phyloP scores from a whole-genome alignment of 1,284 basidiomycete genomes.

The Ustilago trichophora region DNA sequence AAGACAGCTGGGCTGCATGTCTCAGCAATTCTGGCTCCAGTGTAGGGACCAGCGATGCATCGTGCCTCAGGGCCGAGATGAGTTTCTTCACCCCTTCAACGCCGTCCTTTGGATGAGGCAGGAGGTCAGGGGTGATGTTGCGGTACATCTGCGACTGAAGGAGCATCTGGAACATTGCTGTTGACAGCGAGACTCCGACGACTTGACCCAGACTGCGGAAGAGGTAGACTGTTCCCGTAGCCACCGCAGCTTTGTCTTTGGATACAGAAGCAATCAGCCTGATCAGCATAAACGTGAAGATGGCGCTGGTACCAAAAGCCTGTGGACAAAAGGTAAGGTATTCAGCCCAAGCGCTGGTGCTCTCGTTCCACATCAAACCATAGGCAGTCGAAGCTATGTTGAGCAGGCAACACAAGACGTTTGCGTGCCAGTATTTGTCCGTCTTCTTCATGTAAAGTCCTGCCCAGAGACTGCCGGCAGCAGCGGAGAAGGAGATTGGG shows the following conservation, averaged over 20 bases:
- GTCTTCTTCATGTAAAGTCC: conserved; percentile 83
- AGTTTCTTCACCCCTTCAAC: conserved; percentile 69
- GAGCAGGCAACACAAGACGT: conserved; percentile 71
- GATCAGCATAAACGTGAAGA: conserved; percentile 82
- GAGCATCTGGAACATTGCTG: conserved; percentile 79
- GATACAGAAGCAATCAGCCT: conserved; percentile 52
- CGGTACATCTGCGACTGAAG: conserved; percentile 74
- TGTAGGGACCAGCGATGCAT: conserved; percentile 78
- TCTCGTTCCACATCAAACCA: conserved; percentile 65
- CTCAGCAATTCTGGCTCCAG: conserved; percentile 73
- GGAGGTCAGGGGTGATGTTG: conserved; percentile 73
- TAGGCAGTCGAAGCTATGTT: conserved; percentile 29
- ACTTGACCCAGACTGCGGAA: conserved; percentile 80
- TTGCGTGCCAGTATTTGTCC: conserved; percentile 79
- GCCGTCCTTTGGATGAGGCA: conserved; percentile 66
- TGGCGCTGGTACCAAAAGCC: conserved; percentile 71
- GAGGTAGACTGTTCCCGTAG: conserved; percentile 81
- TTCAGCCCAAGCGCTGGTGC: conserved; percentile 77
- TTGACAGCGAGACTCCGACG: conserved; percentile 79
- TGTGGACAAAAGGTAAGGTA: conserved; percentile 71
- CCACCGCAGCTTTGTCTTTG: conserved; percentile 74
- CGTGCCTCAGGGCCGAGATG: conserved; percentile 78
- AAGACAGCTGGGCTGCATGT: conserved; percentile 80
- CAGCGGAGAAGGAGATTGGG: conserved; percentile 79
- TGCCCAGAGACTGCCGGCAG: conserved; percentile 78